Conservation (phyloP, 176 grass and related monocot species). For the Calamus simplicifolius region DNA sequence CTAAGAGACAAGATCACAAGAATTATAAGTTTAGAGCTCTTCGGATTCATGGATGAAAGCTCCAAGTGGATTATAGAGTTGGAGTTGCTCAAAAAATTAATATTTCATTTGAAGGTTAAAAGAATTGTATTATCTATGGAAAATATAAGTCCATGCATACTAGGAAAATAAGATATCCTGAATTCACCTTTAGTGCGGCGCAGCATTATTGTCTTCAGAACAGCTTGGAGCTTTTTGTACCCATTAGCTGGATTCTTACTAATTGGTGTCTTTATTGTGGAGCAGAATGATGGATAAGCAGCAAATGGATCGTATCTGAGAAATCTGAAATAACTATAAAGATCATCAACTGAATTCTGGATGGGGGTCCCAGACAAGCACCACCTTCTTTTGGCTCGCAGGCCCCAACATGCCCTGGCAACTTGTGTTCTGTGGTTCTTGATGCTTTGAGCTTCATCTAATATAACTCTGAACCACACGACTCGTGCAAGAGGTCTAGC, state of each 20-base stretch:
- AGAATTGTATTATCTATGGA: too few species aligned
- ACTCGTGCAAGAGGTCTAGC: constrained; percentile 83
- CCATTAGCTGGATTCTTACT: constrained; percentile 62
- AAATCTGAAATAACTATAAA: constrained; percentile 97
- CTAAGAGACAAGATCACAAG: too few species aligned
- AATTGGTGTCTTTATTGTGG: constrained; percentile 83
- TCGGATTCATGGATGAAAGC: too few species aligned
- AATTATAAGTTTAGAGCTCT: too few species aligned
- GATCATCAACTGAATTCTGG: constrained; percentile 96
- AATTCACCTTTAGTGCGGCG: constrained; percentile 91
- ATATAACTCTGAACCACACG: constrained; percentile 91
- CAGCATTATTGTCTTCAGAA: constrained; percentile 95
- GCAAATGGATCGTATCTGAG: constrained; percentile 84
- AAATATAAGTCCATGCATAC: too few species aligned
- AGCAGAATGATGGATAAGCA: constrained; percentile 67
- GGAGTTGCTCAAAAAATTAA: too few species aligned
- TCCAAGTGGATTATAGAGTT: too few species aligned
- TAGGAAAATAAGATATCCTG: neutral
- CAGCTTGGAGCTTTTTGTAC: constrained; percentile 89
- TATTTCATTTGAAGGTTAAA: too few species aligned
- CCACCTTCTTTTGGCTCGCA: constrained; percentile 98
- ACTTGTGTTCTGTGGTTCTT: constrained; percentile 96
- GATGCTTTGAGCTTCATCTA: constrained; percentile 99
- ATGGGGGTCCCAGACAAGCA: constrained; percentile 99
- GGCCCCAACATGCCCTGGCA: constrained; percentile 90